Percentiles rank a stretch among this genome's conserved stretches.
Conservation (phyloP, 805 yeast genomes). For the Starmera pachycereana region DNA sequence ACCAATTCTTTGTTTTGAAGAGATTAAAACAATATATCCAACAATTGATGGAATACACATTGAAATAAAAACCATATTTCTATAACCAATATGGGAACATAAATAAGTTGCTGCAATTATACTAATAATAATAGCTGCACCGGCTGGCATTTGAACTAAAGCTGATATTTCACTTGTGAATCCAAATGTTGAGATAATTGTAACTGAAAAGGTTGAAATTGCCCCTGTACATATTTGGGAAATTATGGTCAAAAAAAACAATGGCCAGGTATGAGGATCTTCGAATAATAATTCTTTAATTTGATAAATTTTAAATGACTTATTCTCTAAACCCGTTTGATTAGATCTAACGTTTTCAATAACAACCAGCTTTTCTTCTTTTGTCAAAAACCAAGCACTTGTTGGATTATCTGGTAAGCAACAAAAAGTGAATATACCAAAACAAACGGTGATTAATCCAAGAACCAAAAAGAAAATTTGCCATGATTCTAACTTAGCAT, state of each 20-base stretch:
- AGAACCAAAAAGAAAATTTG: conserved; percentile 46
- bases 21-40: conserved; percentile 34
- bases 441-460: conserved; percentile 38
- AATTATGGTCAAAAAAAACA: conserved; percentile 29
- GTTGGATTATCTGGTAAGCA: conserved; percentile 41
- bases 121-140: conserved; percentile 33
- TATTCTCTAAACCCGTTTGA: conserved; percentile 39
- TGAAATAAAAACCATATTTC: conserved; percentile 24
- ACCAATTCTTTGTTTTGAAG: conserved; percentile 28
- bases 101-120: conserved; percentile 28
- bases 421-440: conserved; percentile 33
- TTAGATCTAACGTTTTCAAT: conserved; percentile 30
- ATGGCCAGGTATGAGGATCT: conserved; percentile 36
- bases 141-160: conserved; percentile 42
- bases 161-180: conserved; percentile 30
- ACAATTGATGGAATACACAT: conserved; percentile 39
- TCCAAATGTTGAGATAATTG: conserved; percentile 31
- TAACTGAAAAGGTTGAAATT: conserved; percentile 13
- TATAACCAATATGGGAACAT: conserved; percentile 23
- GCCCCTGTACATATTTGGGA: conserved; percentile 41
- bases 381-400: conserved; percentile 20
- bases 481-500: conserved; percentile 36
- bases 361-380: conserved; percentile 27
- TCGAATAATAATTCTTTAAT: conserved; percentile 29
- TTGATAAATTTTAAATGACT: conserved; percentile 29